These are phyloP conservation scores for Metschnikowia proteae DNA, from an alignment of 805 yeast species.

Conservation along the genomic window DNA sequence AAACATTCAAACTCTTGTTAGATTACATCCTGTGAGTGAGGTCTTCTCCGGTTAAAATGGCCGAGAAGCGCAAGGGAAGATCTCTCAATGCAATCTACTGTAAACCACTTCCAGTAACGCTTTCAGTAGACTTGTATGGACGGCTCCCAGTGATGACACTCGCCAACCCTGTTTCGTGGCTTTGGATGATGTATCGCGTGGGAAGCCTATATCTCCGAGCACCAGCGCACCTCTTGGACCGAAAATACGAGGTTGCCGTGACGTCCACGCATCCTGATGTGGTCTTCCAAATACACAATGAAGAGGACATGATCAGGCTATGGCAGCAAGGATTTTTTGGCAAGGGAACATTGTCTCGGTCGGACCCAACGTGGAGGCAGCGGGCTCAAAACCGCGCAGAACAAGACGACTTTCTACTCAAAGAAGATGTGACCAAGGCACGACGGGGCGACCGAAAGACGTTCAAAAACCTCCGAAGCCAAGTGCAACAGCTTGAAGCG, in stretches of 20 bases:
- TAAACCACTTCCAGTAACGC: conserved; percentile 57
- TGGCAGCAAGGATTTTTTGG: conserved; percentile 94
- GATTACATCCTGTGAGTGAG: conserved; percentile 3
- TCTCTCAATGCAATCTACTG: conserved; percentile 30
- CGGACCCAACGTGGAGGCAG: conserved; percentile 88
- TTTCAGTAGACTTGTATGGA: conserved; percentile 33
- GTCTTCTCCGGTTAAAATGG: conserved; percentile 17
- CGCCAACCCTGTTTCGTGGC: conserved; percentile 69
- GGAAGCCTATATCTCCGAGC: conserved; percentile 14
- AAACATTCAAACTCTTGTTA: not conserved
- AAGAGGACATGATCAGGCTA: conserved; percentile 48
- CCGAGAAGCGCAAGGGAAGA: conserved; percentile 29
- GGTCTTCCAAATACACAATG: conserved; percentile 40
- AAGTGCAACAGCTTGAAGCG: conserved; percentile 47
- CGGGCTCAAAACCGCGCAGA: conserved; percentile 41
- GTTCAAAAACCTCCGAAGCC: conserved; percentile 66
- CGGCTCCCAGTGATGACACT: conserved; percentile 51
- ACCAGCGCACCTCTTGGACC: conserved; percentile 25
- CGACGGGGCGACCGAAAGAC: conserved; percentile 68
- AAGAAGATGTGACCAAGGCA: conserved; percentile 73
- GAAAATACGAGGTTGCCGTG: conserved; percentile 22
- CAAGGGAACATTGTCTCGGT: conserved; percentile 81
- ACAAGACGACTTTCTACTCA: conserved; percentile 28
- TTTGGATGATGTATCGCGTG: conserved; percentile 41
- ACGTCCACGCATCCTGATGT: conserved; percentile 15